Evolutionary conservation across 140 eudicot genomes (phyloP).

Genomic region (Stevia rebaudiana): DNA sequence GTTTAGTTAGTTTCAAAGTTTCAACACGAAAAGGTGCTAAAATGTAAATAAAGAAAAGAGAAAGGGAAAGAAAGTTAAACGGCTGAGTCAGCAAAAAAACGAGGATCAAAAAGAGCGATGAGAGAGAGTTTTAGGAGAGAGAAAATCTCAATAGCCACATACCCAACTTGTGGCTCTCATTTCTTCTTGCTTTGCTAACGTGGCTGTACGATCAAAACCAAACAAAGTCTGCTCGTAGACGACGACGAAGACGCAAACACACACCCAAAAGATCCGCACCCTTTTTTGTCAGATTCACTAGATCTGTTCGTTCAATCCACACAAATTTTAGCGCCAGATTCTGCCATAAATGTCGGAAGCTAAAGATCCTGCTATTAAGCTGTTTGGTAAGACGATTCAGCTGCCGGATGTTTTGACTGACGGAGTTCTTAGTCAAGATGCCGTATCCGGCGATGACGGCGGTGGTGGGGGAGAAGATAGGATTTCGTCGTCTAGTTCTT

Average conservation of each 20-base stretch:
- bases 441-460: constrained; percentile 9
- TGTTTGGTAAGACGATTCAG: constrained; percentile 77
- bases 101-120: constrained; percentile 34
- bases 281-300: constrained; percentile 18
- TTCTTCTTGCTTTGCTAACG: constrained; percentile 35
- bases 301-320: constrained; percentile 24
- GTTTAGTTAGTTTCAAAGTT: no score
- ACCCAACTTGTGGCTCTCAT: constrained; percentile 67
- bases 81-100: constrained; percentile 29
- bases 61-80: not conserved
- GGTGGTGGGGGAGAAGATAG: constrained; percentile 27
- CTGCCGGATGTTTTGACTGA: constrained; percentile 40
- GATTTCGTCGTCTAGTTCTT: constrained; percentile 29
- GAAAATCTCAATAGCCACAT: constrained; percentile 53
- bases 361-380: constrained; percentile 72
- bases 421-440: constrained; percentile 14
- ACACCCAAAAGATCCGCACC: constrained; percentile 21
- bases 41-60: constrained; percentile 1
- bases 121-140: constrained; percentile 26
- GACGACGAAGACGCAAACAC: constrained; percentile 12
- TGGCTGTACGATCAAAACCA: constrained; percentile 41
- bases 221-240: constrained; percentile 8
- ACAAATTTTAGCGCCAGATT: constrained; percentile 17
- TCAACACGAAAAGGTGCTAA: no score
- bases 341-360: constrained; percentile 42